Conservation (phyloP, 2,329 filamentous ascomycete genomes). For the Diaporthe helianthi region DNA sequence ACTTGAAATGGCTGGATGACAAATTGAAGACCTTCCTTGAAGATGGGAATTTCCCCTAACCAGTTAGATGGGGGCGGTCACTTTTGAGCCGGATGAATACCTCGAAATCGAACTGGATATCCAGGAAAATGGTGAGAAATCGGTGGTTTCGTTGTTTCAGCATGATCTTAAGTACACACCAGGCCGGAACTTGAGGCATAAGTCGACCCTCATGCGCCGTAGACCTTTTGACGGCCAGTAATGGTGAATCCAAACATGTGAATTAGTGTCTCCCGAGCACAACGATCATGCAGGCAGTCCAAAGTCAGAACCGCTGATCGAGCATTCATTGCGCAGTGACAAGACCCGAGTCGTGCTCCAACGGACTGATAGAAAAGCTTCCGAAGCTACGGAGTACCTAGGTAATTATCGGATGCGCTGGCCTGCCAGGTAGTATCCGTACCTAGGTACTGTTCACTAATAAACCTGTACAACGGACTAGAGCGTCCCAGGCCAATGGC, state of each 20-base stretch:
- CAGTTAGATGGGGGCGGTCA: too few relatives aligned
- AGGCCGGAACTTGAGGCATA: too few relatives aligned
- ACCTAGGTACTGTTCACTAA: too few relatives aligned
- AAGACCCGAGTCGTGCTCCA: neutral
- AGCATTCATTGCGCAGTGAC: too few relatives aligned
- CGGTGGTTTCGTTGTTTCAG: neutral
- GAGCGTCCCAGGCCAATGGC: neutral
- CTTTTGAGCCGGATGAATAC: too few relatives aligned
- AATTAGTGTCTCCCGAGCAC: neutral
- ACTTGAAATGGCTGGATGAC: slow-evolving; percentile 71
- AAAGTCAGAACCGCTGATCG: neutral
- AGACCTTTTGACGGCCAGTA: too few relatives aligned
- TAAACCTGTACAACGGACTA: neutral
- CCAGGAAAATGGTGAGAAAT: too few relatives aligned
- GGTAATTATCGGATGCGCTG: neutral
- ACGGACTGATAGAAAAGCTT: neutral
- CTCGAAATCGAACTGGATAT: neutral
- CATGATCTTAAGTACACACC: neutral
- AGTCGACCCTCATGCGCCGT: too few relatives aligned
- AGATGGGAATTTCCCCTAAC: slow-evolving; percentile 27
- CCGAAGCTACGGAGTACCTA: too few relatives aligned
- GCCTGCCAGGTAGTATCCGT: neutral
- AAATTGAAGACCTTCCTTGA: slow-evolving; percentile 56
- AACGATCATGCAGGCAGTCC: neutral
- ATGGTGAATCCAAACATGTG: neutral